These are phyloP conservation scores for Strobilomyces dryophilus DNA, from an alignment of 768 basidiomycete genomes.

Conservation along the genomic window DNA sequence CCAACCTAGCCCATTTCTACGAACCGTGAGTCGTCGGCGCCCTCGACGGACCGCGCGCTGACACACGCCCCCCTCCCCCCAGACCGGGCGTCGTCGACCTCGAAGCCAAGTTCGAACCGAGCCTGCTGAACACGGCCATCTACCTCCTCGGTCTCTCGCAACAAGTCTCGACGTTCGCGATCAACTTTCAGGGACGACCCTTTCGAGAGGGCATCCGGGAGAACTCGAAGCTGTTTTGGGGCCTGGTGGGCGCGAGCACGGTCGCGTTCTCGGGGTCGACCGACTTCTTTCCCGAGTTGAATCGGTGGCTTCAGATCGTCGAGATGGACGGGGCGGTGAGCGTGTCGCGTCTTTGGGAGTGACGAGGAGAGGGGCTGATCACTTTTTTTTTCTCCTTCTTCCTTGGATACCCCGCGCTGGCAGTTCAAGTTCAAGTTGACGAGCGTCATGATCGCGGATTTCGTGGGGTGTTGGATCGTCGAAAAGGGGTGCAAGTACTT, in stretches of 20 bases:
- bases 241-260: conserved; percentile 80
- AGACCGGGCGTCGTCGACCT: conserved; percentile 81
- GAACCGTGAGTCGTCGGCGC: conserved; percentile 73
- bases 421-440: conserved; percentile 87
- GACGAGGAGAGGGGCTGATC: too few species aligned
- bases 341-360: conserved; percentile 10
- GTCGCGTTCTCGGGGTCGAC: conserved; percentile 94
- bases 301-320: too few species aligned
- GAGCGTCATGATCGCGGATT: conserved; percentile 80
- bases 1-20: conserved; percentile 68
- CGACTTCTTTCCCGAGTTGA: conserved; percentile 93
- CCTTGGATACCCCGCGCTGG: background rate
- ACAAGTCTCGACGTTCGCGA: conserved; percentile 97
- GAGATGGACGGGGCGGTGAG: conserved; percentile 78
- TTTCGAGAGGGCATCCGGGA: conserved; percentile 98
- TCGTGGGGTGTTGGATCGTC: conserved; percentile 80
- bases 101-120: conserved; percentile 95
- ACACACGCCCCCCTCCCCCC: too few species aligned
- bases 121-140: conserved; percentile 92
- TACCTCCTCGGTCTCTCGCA: conserved; percentile 94
- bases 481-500: conserved; percentile 80
- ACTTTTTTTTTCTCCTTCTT: background rate
- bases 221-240: conserved; percentile 91
- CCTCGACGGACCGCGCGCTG: too few species aligned
- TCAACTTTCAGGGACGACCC: conserved; percentile 98